Evolutionary conservation across 2,329 filamentous ascomycete genomes (phyloP), one percentile per base, ranked within the genome.

Genomic region (Hypoxylon sp.): DNA sequence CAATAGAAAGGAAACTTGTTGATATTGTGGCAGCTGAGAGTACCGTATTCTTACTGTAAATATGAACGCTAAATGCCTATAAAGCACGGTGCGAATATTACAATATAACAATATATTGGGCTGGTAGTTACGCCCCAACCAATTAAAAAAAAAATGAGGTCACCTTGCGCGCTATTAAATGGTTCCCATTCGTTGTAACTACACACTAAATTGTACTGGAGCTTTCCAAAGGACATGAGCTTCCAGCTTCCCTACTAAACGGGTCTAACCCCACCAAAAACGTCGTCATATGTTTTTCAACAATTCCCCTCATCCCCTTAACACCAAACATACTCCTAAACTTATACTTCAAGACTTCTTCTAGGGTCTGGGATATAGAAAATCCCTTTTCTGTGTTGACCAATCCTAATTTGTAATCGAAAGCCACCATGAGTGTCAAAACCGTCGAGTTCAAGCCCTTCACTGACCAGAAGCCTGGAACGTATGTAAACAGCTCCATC

Each of bases 401-500:
- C 33, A 60, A 9, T 5, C 8, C 11, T n/a, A 59, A 22, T 51
- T 39, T 9, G 39, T 58, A 60, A 10, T 14, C 14, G 44, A 13
- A 19, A 37, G 55, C 48, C 58, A 75, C 59, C 78, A 96, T 97
- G 94, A 83, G 84, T 73, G 80, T 86, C 82, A 88, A 93, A 82
- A 93, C 91, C 60, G 92, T 98, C 78, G 88, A 92, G 75, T 90
- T 97, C 81, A 90, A 90, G 81, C 89, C 94, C 67, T 98, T 96
- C 83, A 87, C 91, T 72, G 96, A 98, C 88, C 96, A 99, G 88
- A 99, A 99, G 88, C 94, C 95, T 73, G 95, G 95, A 88, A 98
- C 95, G 95, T 98, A 90, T 83, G 95, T 94, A 71, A 73, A 70
- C 39, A 66, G 71, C 61, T 71, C 75, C 66, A 66, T 69, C 65